Base-by-base conservation (phyloP, 2,329 filamentous ascomycete species). In the Aureobasidium lini region DNA sequence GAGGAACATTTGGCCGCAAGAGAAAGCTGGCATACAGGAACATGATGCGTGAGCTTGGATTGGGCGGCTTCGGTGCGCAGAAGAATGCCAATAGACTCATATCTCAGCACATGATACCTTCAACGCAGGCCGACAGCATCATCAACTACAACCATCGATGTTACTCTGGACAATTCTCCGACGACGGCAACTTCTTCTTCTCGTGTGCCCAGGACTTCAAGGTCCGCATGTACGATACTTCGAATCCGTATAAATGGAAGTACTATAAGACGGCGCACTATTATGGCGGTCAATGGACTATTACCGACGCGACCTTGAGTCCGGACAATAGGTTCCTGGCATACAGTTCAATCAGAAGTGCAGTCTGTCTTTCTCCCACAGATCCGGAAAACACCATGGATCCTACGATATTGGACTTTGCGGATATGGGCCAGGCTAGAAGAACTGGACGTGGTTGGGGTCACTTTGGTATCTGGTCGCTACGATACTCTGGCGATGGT, bases 181-280 rank as follows among this genome's bases (percentile, higher is more conserved):
- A 95, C 64, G 94, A 99, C 67, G 94, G 94, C 29, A 95, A 96
- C 72, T 97, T 97, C 77, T 97, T 96, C 77, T 97, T 93, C 70
- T 86, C 88, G 6, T 94, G 89, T 68, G 88, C 88, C 9, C 90
- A 96, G 72, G 92, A 97, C 73, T 96, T 96, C 76, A 88, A 85
- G 66, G 91, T 99, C 9, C 87, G 92, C 57, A 92, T 99, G 89
- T 99, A 97, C 73, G 93, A 97, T 72, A 97, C 94, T 0, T 92
- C 89, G 1, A 96, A 96, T 66, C 91, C 93, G 0, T 95, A 94
- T 73, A 83, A 91, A 64, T 99, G 94, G 94, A 88, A 87, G 70
- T 92, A 96, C 72, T 96, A 96, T 79, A 97, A 96, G 76, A 74
- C 89, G 87, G 72, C 93, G 87, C 75, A 92, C 93, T 96, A 94